Conservation (phyloP, 2,329 filamentous ascomycete genomes). For the Lachnellula occidentalis region DNA sequence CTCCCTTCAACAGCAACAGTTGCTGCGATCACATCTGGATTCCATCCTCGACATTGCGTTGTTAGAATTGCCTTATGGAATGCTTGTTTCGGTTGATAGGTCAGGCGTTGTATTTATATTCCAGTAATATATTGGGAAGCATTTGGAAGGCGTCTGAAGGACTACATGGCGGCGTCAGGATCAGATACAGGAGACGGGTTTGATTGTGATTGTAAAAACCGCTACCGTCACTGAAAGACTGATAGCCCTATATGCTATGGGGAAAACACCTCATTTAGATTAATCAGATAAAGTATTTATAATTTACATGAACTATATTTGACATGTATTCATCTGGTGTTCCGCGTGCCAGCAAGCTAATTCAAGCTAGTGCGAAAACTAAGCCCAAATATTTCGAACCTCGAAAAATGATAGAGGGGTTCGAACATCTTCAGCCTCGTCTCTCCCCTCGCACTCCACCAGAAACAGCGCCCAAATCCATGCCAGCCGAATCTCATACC, state of each 20-base stretch:
- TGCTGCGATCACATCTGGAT: conserved; percentile 83
- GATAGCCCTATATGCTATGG: too few relatives aligned
- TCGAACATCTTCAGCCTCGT: conserved; percentile 11
- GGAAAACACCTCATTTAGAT: too few relatives aligned
- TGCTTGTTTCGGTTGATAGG: conserved; percentile 87
- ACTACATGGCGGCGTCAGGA: not conserved
- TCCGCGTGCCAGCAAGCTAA: not conserved
- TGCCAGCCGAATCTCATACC: conserved; percentile 1
- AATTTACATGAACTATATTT: too few relatives aligned
- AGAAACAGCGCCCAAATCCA: not conserved
- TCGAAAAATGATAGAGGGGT: not conserved
- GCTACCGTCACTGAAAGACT: too few relatives aligned
- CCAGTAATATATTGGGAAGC: conserved; percentile 20
- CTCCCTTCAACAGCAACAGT: conserved; percentile 77
- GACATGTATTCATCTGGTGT: too few relatives aligned
- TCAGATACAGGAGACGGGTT: not conserved
- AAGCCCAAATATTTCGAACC: not conserved
- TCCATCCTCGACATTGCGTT: conserved; percentile 83
- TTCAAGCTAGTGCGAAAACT: not conserved
- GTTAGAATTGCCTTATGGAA: conserved; percentile 82
- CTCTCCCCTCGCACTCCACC: not conserved
- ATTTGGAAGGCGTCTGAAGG: not conserved
- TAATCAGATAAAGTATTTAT: too few relatives aligned
- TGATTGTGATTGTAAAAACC: not conserved
- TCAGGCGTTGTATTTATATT: conserved; percentile 87